Conservation (phyloP, 345 rosid species). For the Acer yangbiense region DNA sequence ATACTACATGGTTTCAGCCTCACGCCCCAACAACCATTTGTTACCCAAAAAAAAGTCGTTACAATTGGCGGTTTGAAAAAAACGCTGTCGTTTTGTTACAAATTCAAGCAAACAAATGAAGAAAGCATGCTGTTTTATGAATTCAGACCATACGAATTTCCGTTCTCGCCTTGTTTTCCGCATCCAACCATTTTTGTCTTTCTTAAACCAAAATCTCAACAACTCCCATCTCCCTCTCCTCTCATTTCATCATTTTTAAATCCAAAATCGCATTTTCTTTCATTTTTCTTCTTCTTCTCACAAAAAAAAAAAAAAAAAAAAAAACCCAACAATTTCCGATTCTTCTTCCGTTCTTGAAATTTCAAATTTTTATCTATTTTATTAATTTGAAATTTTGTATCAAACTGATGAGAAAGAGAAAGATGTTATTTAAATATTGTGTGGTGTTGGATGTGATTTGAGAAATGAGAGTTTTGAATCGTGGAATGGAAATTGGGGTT, state of each 20-base stretch:
- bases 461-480: conserved; percentile 27
- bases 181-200: neutral
- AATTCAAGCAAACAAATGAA: neutral
- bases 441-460: conserved; percentile 24
- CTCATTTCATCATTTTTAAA: neutral
- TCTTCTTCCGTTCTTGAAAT: neutral
- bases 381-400: neutral
- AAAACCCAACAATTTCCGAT: neutral
- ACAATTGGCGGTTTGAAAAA: neutral
- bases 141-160: conserved; percentile 27
- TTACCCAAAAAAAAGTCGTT: neutral
- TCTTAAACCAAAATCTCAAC: neutral
- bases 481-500: conserved; percentile 26
- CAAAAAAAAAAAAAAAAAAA: neutral
- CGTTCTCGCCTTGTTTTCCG: conserved; percentile 19
- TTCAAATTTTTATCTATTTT: no score
- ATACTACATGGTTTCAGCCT: no score
- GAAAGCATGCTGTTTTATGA: neutral
- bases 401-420: neutral
- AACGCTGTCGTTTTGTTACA: neutral
- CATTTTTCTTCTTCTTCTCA: neutral
- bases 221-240: neutral
- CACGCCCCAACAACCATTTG: neutral
- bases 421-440: conserved; percentile 23
- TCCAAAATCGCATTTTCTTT: neutral